Base-by-base conservation (phyloP, 352 stramenopile species). In the Ophiocytium majus region DNA sequence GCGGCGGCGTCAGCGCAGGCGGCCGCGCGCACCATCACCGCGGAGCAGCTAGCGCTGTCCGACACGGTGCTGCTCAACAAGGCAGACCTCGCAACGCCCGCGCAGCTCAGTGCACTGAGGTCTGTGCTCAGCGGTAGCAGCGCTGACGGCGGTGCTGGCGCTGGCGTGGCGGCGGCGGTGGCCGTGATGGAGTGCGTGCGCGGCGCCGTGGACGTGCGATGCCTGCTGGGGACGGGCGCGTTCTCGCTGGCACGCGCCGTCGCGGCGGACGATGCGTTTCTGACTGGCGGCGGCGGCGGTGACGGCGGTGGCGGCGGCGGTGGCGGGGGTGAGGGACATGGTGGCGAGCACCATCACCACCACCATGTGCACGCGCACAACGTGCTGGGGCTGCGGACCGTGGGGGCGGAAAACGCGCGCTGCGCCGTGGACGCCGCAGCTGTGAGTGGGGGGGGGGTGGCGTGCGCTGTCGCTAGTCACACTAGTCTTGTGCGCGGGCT, bases 21-120 rank as follows among this genome's bases (percentile, higher is more conserved):
- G 31, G 37, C 63, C 63, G 81, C 9, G n/a, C 75, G 50, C 35
- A 31, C 28, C n/a, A 36, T 63, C 63, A 83, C 23, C 35, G 19
- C 23, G 32, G 35, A 84, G 57, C 85, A 88, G 81, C 81, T 88
- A 31, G 85, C 81, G 28, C 81, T 86, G 23, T 79, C 85, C 34
- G 85, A 88, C 64, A 66, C 49, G 36, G 35, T 88, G 35, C 81
- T 88, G 50, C 71, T 88, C n/a, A 88, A 88, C 81, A 88, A 88
- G 32, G 63, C 81, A 32, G 84, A 88, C 34, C 82, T 88, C 10
- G 50, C 86, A 31, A 50, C 37, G 28, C 80, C 66, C 0, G 80
- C 10, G 1, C 28, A 86, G 37, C 74, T 86, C 50, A 71, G 63
- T 14, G 9, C 28, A 28, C 49, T n/a, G n/a, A n/a, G n/a, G n/a